Conservation (phyloP, 106 monocot genomes). For the Apostasia shenzhenica region DNA sequence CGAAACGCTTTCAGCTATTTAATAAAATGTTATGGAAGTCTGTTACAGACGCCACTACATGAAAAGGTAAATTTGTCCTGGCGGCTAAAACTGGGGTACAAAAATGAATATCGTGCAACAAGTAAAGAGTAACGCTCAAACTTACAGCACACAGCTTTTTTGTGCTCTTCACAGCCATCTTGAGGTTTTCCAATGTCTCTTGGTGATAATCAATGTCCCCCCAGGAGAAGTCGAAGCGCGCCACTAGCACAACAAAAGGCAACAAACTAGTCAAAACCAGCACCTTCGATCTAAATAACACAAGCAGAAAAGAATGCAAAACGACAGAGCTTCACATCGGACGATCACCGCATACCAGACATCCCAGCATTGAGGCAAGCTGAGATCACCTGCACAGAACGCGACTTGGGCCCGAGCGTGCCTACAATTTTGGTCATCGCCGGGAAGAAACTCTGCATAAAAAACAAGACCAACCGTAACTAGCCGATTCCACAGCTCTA, state of each 20-base stretch:
- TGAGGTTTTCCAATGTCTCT: constrained; percentile 88
- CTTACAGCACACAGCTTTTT: constrained; percentile 95
- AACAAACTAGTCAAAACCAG: not conserved
- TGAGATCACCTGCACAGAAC: constrained; percentile 79
- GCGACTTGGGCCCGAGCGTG: constrained; percentile 91
- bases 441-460: constrained; percentile 86
- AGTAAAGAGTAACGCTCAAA: not conserved
- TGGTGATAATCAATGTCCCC: constrained; percentile 87
- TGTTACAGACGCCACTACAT: too few relatives aligned
- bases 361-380: constrained; percentile 93
- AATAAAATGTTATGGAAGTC: too few relatives aligned
- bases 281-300: not conserved
- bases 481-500: not conserved
- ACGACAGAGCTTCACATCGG: too few relatives aligned
- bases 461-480: not conserved
- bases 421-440: constrained; percentile 99
- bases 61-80: too few relatives aligned
- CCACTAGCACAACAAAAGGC: constrained; percentile 35
- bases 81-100: too few relatives aligned
- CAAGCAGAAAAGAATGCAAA: too few relatives aligned
- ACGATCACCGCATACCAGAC: constrained; percentile 49
- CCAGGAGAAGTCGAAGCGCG: constrained; percentile 97
- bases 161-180: constrained; percentile 79
- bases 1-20: too few relatives aligned
- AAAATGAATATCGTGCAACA: too few relatives aligned